Conservation (phyloP, 2,329 filamentous ascomycete species). For the Chaetomiaceae sp. region DNA sequence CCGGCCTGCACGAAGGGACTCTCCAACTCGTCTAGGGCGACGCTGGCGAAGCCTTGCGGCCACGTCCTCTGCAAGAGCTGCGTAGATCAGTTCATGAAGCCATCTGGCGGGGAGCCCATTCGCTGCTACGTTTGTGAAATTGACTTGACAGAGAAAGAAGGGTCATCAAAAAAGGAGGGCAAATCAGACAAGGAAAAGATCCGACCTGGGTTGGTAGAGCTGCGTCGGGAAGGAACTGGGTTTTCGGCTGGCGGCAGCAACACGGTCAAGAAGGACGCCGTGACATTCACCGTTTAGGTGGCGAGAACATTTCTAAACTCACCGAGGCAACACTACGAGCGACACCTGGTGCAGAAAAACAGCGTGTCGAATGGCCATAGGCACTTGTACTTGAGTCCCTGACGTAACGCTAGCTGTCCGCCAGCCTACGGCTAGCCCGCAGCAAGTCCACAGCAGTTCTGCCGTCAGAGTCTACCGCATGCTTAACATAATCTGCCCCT, state of each 20-base stretch:
- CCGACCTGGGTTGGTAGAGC: constrained; percentile 66
- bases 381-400: too few species aligned
- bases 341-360: too few species aligned
- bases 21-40: constrained; percentile 74
- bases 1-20: constrained; percentile 80
- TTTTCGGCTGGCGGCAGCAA: constrained; percentile 85
- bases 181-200: constrained; percentile 49
- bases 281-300: constrained; percentile 35
- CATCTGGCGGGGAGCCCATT: constrained; percentile 40
- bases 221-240: constrained; percentile 83
- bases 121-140: constrained; percentile 84
- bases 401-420: neutral
- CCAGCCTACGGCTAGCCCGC: neutral
- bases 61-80: constrained; percentile 87
- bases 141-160: constrained; percentile 54
- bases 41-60: constrained; percentile 80
- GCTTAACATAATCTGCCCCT: constrained; percentile 1
- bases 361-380: too few species aligned
- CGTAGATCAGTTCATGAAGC: constrained; percentile 73
- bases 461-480: neutral
- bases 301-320: neutral
- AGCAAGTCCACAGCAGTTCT: neutral
- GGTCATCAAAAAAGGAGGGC: constrained; percentile 37
- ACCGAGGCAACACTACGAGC: too few species aligned
- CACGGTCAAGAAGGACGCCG: constrained; percentile 69